These are phyloP conservation scores for Globisporangium nunn DNA, from an alignment of 352 stramenopile genomes.

Conservation along the genomic window DNA sequence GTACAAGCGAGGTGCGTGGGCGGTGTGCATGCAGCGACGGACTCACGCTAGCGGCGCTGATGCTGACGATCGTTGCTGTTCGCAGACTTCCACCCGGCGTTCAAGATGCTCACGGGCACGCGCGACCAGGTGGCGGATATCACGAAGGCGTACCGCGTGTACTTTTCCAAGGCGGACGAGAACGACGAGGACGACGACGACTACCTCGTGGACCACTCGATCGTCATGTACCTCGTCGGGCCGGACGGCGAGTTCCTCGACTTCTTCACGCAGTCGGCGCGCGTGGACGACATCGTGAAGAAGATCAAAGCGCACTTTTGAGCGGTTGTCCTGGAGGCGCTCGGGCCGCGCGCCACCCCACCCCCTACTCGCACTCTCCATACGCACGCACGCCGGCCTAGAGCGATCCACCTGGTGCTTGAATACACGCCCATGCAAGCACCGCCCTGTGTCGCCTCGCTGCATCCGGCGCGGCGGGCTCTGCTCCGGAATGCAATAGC, in stretches of 20 bases:
- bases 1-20: slow-evolving; percentile 87
- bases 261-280: slow-evolving; percentile 98
- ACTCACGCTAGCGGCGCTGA: not conserved
- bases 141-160: slow-evolving; percentile 98
- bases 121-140: slow-evolving; percentile 94
- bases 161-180: slow-evolving; percentile 95
- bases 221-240: slow-evolving; percentile 98
- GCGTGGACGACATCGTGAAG: slow-evolving; percentile 91
- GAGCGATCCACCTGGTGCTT: not conserved
- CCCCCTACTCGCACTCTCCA: not conserved
- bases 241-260: slow-evolving; percentile 97
- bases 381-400: not conserved
- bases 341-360: no score
- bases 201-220: slow-evolving; percentile 99
- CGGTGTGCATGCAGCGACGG: not conserved
- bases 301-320: slow-evolving; percentile 88
- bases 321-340: not conserved
- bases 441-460: no score
- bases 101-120: slow-evolving; percentile 90
- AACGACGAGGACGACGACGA: slow-evolving; percentile 95
- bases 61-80: not conserved
- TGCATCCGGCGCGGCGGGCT: no score
- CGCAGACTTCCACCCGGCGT: slow-evolving; percentile 72
- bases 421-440: not conserved
- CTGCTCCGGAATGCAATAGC: not conserved